A percentile compares a stretch with the other conserved stretches of the same genome.
Conservation (phyloP, 371 early-diverging fungal genomes). For the Catenaria anguillulae region DNA sequence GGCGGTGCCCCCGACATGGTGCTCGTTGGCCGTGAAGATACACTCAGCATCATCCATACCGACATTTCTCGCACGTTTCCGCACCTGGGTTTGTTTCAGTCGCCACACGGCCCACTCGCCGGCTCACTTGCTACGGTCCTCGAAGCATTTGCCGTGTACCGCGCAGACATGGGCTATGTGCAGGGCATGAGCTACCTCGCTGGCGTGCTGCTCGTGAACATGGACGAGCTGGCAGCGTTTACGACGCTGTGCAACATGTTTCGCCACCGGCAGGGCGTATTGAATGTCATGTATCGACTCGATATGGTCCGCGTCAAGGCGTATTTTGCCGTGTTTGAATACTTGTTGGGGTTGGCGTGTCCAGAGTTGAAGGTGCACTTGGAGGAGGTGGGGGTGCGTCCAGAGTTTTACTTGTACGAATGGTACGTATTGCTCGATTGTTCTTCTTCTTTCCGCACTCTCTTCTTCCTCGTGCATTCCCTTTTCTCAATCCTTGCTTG, state of each 20-base stretch:
- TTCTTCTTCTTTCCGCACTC: background rate
- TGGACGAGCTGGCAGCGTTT: background rate
- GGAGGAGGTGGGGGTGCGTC: background rate
- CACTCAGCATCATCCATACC: background rate
- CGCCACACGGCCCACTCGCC: background rate
- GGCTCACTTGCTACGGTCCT: background rate
- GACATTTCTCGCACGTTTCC: constrained; percentile 7
- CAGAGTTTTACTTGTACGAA: constrained; percentile 5
- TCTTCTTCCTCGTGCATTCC: background rate
- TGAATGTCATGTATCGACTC: background rate
- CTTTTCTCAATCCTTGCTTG: background rate
- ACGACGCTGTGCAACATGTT: background rate
- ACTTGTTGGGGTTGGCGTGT: background rate
- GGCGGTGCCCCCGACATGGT: background rate
- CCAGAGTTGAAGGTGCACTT: background rate
- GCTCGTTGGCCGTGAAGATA: background rate
- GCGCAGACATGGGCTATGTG: constrained; percentile 4
- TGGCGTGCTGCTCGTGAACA: constrained; percentile 5
- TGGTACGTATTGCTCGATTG: no score
- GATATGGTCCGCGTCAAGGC: background rate
- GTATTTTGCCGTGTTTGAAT: background rate
- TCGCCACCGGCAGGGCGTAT: background rate
- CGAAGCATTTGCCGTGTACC: constrained; percentile 5
- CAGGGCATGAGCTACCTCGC: constrained; percentile 5
- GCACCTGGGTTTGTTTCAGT: background rate